Base-by-base conservation (phyloP, 768 basidiomycete species). In the Xerocomellus dryophilus region DNA sequence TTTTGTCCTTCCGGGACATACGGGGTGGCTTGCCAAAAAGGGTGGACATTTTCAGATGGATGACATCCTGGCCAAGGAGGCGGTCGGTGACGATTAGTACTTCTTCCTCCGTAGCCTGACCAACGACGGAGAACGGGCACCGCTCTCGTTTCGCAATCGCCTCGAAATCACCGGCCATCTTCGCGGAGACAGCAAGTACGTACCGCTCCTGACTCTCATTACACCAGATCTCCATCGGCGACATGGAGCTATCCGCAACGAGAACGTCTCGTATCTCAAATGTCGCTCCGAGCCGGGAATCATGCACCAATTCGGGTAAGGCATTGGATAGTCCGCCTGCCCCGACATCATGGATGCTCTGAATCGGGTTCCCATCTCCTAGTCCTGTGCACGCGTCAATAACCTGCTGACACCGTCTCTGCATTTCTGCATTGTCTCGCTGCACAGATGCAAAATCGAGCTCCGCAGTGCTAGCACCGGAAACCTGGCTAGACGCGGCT, bases 171-270 rank as follows among this genome's bases (percentile, higher is more conserved):
- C 73, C 70, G 20, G 84, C 75, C 53, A 80, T 81, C 17, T 81
- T 78, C 2, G 83, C 81, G 1, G 83, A 81, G 55, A 99, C 81
- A 9, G 97, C 97, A 29, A 98, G 80, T 27, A 98, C 97, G 67
- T 98, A 99, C 36, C 97, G 86, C 65, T 98, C 97, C 75, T 98
- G 97, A 59, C 86, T 89, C 73, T 99, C 97, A 72, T 99, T 99
- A 68, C 97, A 98, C 97, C 97, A 99, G 46, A 98, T 98, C 74
- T 98, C 96, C 96, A 99, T 98, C 0, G 97, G 97, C 5, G 92
- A 94, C 91, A 99, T 92, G 36, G 89, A 88, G 21, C 81, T 78
- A 68, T 98, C 97, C 27, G 93, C 96, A 38, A 97, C 85, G 23
- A 92, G 79, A 7, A 99, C 86, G 62, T 98, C 90, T 20, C 96